Evolutionary conservation across 495 filamentous ascomycete genomes (phyloP), one percentile per base, ranked within the genome.

Genomic region (Jackrogersella multiformis): DNA sequence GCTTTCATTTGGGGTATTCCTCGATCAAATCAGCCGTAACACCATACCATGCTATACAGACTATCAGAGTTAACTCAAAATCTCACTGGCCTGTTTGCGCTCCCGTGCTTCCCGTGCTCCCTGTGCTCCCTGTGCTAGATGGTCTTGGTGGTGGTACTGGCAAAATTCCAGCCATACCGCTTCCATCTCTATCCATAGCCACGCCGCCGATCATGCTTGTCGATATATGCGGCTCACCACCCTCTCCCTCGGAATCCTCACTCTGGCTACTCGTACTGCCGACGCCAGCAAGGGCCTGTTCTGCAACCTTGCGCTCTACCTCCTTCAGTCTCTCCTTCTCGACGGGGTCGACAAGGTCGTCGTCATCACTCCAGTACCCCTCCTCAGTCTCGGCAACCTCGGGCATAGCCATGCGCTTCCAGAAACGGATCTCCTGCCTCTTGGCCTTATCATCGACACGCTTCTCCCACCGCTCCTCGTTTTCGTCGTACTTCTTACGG

Each of bases 401-500:
- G 2, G 80, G 81, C 78, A 85, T 79, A 1, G 84, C 84, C 78
- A 85, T 76, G 12, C 84, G 72, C 73, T 86, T 87, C 83, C 82
- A 87, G 68, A 81, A 83, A 0, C 84, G 73, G 49, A 81, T 67
- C 70, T 85, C 80, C 64, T 85, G 84, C 21, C 78, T 74, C 42
- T 66, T 70, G 21, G 78, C 78, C 32, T 71, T 76, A 23, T 76
- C 77, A 8, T 82, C 73, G 21, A 85, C 76, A 6, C 75, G 70
- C n/a, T 78, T 74, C 54, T 83, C 80, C 75, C 82, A 79, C 10
- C 78, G 74, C 23, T 73, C 71, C 46, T 74, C 75, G 52, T 84
- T 75, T 56, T 84, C 82, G 52, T 84, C 79, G 64, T 80, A 81
- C 23, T 67, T 70, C 28, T 80, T 76, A 23, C 83, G 78, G 58